Conservation (phyloP, 208 protist genomes). For the Leishmania lainsoni region DNA sequence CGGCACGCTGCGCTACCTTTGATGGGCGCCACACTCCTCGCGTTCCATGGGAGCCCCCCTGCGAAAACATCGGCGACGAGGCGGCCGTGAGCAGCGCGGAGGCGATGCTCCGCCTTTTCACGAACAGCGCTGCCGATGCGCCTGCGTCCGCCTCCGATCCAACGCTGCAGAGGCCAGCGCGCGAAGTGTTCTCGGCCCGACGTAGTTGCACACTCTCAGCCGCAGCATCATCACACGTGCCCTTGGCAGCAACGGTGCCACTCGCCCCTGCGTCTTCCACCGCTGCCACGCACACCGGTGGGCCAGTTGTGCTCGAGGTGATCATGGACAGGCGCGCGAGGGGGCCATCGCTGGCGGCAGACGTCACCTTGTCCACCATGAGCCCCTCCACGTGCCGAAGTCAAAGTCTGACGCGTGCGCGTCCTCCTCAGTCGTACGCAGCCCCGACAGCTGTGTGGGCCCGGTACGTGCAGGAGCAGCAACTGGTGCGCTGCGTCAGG, state of each 20-base stretch:
- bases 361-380: slow-evolving; percentile 30
- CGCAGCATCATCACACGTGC: neutral
- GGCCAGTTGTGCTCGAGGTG: slow-evolving; percentile 15
- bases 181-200: slow-evolving; percentile 1
- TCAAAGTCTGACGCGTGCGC: neutral
- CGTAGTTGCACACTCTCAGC: neutral
- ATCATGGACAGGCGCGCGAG: slow-evolving; percentile 10
- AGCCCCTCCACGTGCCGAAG: slow-evolving; percentile 1
- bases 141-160: neutral
- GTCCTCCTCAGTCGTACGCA: neutral
- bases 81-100: neutral
- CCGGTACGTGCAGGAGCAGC: slow-evolving; percentile 7
- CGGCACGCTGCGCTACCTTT: neutral
- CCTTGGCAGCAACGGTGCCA: neutral
- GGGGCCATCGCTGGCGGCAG: neutral
- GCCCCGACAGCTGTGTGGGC: slow-evolving; percentile 16
- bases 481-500: slow-evolving; percentile 3
- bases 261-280: neutral
- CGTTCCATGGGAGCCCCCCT: neutral
- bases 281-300: neutral
- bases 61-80: neutral
- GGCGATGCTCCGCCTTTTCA: neutral
- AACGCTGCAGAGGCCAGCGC: slow-evolving; percentile 8
- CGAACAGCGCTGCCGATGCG: neutral
- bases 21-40: too few relatives aligned